These are phyloP conservation scores for Gaillardinia entomophila DNA, from an alignment of 805 yeast species.

Conservation along the genomic window DNA sequence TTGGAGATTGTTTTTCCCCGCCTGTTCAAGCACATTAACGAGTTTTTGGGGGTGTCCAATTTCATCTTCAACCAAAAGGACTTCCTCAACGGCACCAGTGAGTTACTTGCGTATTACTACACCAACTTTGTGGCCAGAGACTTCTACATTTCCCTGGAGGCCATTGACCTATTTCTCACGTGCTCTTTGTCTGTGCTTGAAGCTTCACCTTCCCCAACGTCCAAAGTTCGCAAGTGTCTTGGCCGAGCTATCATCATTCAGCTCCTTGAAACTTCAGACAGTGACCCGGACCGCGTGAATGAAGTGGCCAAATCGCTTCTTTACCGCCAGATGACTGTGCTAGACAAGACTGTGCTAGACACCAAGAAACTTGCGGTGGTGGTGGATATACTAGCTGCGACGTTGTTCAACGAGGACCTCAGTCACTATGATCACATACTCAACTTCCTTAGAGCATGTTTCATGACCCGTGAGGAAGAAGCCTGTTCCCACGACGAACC, in stretches of 20 bases:
- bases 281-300: constrained; percentile 6
- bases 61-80: constrained; percentile 30
- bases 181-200: constrained; percentile 31
- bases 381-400: constrained; percentile 27
- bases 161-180: constrained; percentile 19
- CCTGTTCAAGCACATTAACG: constrained; percentile 29
- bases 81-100: constrained; percentile 18
- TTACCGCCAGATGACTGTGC: constrained; percentile 27
- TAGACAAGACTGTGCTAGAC: constrained; percentile 24
- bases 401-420: constrained; percentile 14
- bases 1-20: constrained; percentile 30
- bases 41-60: constrained; percentile 25
- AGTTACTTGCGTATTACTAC: constrained; percentile 20
- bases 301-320: constrained; percentile 22
- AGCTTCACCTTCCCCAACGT: constrained; percentile 1
- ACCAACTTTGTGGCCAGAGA: constrained; percentile 23
- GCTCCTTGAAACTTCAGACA: constrained; percentile 10
- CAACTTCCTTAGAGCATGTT: constrained; percentile 29
- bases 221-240: constrained; percentile 14
- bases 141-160: constrained; percentile 14
- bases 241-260: constrained; percentile 17
- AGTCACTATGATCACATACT: constrained; percentile 21
- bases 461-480: constrained; percentile 23
- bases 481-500: constrained; percentile 11
- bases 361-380: constrained; percentile 27